These are phyloP conservation scores for Verticillium zaregamsianum DNA, from an alignment of 2,329 filamentous ascomycete genomes.

Conservation along the genomic window DNA sequence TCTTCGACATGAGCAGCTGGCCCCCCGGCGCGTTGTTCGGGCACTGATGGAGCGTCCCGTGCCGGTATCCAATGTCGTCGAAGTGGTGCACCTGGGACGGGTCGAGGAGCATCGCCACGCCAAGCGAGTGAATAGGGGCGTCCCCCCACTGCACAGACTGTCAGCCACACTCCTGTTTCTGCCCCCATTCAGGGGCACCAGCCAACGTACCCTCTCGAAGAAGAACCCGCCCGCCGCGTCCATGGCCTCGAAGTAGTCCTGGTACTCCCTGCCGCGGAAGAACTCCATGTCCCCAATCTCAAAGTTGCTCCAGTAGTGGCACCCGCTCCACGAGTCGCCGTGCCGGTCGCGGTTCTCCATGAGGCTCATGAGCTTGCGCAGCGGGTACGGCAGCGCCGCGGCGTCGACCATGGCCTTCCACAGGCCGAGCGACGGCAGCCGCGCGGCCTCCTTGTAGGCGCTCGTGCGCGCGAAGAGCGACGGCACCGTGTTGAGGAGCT, in stretches of 20 bases:
- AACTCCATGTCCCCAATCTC: conserved; percentile 43
- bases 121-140: conserved; percentile 38
- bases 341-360: conserved; percentile 29
- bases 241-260: conserved; percentile 34
- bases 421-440: conserved; percentile 27
- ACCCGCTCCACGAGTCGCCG: conserved; percentile 38
- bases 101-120: conserved; percentile 34
- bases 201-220: conserved; percentile 29
- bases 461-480: conserved; percentile 34
- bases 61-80: conserved; percentile 37
- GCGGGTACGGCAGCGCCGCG: conserved; percentile 36
- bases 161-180: background rate
- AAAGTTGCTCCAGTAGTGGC: conserved; percentile 45
- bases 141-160: conserved; percentile 33
- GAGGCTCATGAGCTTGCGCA: conserved; percentile 31
- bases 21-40: conserved; percentile 30
- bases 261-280: conserved; percentile 34
- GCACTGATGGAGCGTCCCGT: conserved; percentile 27
- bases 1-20: conserved; percentile 25
- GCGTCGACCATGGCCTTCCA: conserved; percentile 37
- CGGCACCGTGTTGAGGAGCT: conserved; percentile 36
- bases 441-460: conserved; percentile 34
- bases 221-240: conserved; percentile 39
- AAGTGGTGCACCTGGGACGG: conserved; percentile 38
- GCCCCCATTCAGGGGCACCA: background rate